These are phyloP conservation scores for Xylaria hypoxylon DNA, from an alignment of 2,329 filamentous ascomycete genomes.

Conservation along the genomic window DNA sequence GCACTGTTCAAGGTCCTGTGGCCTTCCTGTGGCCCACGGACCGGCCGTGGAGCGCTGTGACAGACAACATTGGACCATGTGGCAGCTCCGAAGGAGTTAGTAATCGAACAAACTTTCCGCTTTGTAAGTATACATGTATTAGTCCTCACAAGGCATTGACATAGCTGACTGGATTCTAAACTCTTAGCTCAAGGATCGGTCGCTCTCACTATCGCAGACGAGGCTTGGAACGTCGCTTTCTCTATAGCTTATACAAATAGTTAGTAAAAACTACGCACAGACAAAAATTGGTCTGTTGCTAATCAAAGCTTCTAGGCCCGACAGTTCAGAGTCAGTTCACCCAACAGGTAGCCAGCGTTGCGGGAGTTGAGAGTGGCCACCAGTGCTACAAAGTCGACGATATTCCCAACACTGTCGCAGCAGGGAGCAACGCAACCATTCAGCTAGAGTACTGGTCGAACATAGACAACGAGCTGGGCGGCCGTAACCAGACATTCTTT, in stretches of 20 bases:
- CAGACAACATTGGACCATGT: slow-evolving; percentile 65
- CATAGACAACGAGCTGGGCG: slow-evolving; percentile 48
- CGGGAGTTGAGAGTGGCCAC: slow-evolving; percentile 52
- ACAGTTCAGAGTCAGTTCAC: slow-evolving; percentile 51
- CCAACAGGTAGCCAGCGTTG: slow-evolving; percentile 49
- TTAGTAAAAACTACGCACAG: slow-evolving; percentile 44
- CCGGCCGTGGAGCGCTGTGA: slow-evolving; percentile 60
- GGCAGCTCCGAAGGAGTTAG: slow-evolving; percentile 58
- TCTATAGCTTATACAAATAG: slow-evolving; percentile 61
- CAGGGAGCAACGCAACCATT: slow-evolving; percentile 53
- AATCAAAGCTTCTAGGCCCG: slow-evolving; percentile 42
- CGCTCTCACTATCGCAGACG: slow-evolving; percentile 63
- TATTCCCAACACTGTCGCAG: slow-evolving; percentile 44
- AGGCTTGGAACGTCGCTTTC: slow-evolving; percentile 63
- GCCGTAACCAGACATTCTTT: slow-evolving; percentile 53
- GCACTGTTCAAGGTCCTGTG: slow-evolving; percentile 62
- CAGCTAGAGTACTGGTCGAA: slow-evolving; percentile 54
- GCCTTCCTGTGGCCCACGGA: slow-evolving; percentile 67
- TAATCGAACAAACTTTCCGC: slow-evolving; percentile 63
- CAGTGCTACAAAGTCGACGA: slow-evolving; percentile 53
- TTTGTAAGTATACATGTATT: slow-evolving; percentile 54
- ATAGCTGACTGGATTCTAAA: neutral
- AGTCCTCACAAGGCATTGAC: neutral
- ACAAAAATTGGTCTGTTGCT: neutral
- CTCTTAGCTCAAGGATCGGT: slow-evolving; percentile 61